Percentiles rank a stretch among this genome's conserved stretches.
These are phyloP conservation scores for Cercis canadensis DNA, from an alignment of 306 rosid species.

Conservation along the genomic window DNA sequence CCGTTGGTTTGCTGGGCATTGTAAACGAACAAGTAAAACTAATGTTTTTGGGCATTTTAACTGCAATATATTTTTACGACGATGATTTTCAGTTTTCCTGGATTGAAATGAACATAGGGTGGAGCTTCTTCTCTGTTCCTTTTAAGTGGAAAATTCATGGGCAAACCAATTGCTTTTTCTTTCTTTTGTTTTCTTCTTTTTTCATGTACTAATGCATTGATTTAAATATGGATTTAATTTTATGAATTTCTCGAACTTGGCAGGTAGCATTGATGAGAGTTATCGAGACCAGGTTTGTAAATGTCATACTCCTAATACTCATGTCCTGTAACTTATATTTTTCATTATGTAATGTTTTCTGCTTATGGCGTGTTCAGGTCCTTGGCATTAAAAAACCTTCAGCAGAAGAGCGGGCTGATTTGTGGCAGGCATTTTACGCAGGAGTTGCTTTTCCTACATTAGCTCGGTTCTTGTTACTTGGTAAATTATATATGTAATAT, in stretches of 20 bases:
- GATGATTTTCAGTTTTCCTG: neutral
- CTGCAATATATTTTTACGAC: neutral
- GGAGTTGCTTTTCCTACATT: slow-evolving; percentile 77
- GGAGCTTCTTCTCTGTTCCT: neutral
- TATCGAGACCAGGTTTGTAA: slow-evolving; percentile 69
- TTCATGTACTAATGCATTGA: neutral
- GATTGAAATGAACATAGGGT: neutral
- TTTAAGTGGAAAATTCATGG: neutral
- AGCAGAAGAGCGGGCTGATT: slow-evolving; percentile 58
- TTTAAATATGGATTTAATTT: slow-evolving; percentile 15
- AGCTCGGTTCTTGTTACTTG: slow-evolving; percentile 73
- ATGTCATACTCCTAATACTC: neutral
- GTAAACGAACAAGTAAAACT: neutral
- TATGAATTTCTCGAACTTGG: slow-evolving; percentile 32
- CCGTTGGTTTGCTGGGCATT: slow-evolving; percentile 1
- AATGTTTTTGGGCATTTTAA: neutral
- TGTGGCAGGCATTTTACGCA: slow-evolving; percentile 70
- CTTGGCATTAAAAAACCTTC: slow-evolving; percentile 53
- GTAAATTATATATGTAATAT: slow-evolving; percentile 56
- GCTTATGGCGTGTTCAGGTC: slow-evolving; percentile 48
- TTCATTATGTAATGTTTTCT: slow-evolving; percentile 21
- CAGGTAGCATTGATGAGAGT: slow-evolving; percentile 67
- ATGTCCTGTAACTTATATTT: slow-evolving; percentile 1
- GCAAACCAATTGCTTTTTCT: neutral
- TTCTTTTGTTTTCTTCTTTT: neutral